Evolutionary conservation across 345 rosid species (phyloP), one percentile per base, ranked within the genome.

Genomic region (Populus pruinosa): DNA sequence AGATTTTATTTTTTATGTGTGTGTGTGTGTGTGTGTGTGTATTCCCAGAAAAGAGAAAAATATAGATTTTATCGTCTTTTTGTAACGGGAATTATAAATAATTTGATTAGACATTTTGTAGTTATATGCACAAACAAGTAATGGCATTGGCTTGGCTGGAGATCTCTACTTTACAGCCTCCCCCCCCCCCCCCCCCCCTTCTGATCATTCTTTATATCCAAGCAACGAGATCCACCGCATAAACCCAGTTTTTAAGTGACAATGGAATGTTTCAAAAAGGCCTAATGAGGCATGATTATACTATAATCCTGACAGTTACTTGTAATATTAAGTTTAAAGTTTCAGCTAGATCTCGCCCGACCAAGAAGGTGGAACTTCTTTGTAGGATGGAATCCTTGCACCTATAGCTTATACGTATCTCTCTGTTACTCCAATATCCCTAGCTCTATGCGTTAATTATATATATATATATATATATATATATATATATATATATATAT

Each of bases 371-470:
- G 82, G 81, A 81, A 85, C 80, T 79, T 87, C 35, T 76, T 75
- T 77, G 47, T 81, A 73, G 67, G 94, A 92, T 73, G 29, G 89
- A 73, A 85, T 77, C 91, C 93, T 87, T 92, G 90, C 93, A 91
- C 92, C 96, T 80, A 78, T 92, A 90, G 85, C 88, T 85, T 33
- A 4, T 33, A 89, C 90, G 93, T 86, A 88, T 90, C 80, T 82
- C 71, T 25, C 39, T 33, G 79, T 72, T 84, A 78, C 86, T 81
- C 85, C 36, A 33, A 3, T 33, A 81, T 80, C 79, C 73, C 75
- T 50, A 12, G 44, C 47, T 27, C 55, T 14, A 59, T 23, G 29
- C 64, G 4, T 59, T 2, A n/a, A 59, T 59, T 1, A 10, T n/a
- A 3, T 3, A 33, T 33, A 3, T 33, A 3, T 33, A 33, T 33